phyloP scores from a whole-genome alignment of 768 basidiomycete species.

The Russula lepida region DNA sequence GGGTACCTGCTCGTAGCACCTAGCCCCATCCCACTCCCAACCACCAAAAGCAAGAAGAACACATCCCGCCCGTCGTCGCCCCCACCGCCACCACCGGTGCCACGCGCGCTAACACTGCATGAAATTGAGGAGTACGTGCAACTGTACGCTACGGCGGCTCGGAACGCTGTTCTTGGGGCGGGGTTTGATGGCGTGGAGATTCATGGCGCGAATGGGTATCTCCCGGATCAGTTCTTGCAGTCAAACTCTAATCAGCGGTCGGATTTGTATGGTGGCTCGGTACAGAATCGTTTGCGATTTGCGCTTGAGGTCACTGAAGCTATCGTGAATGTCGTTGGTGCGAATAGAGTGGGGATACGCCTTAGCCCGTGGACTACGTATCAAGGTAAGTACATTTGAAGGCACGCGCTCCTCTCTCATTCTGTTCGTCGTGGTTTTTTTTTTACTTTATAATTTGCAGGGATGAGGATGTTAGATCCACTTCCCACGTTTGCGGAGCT shows the following conservation, averaged over 20 bases:
- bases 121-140: slow-evolving; percentile 24
- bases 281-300: slow-evolving; percentile 40
- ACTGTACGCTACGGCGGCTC: slow-evolving; percentile 30
- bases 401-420: too few species aligned
- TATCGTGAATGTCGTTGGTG: slow-evolving; percentile 30
- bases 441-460: background rate
- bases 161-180: slow-evolving; percentile 30
- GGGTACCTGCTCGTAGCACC: background rate
- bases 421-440: background rate
- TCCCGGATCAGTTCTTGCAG: slow-evolving; percentile 34
- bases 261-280: slow-evolving; percentile 39
- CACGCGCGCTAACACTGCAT: slow-evolving; percentile 22
- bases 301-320: slow-evolving; percentile 32
- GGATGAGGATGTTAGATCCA: slow-evolving; percentile 21
- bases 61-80: background rate
- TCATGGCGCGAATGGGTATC: slow-evolving; percentile 27
- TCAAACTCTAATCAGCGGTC: slow-evolving; percentile 32
- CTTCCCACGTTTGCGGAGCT: slow-evolving; percentile 26
- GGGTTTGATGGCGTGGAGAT: slow-evolving; percentile 28
- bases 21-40: background rate
- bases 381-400: background rate
- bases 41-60: background rate
- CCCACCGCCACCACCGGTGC: background rate
- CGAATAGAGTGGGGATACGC: slow-evolving; percentile 30
- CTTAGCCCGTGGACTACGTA: slow-evolving; percentile 25